Evolutionary conservation across 306 rosid genomes (phyloP).

Genomic region (Corylus heterophylla): DNA sequence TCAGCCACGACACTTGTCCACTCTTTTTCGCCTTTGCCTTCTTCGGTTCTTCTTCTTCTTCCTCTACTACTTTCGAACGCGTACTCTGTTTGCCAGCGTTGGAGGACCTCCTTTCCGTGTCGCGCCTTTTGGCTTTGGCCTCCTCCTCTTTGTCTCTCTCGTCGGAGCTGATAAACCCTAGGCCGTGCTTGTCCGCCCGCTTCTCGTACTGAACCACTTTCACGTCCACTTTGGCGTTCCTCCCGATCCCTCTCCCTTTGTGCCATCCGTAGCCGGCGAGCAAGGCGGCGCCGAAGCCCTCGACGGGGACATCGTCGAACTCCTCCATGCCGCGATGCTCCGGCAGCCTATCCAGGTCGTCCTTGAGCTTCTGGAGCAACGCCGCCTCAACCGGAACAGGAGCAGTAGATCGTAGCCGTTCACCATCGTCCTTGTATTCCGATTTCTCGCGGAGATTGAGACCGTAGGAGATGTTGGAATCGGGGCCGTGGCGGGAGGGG

Average conservation of each 20-base stretch:
- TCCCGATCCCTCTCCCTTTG: conserved; percentile 83
- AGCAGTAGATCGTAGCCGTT: background rate
- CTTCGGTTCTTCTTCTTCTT: conserved; percentile 26
- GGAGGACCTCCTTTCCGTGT: conserved; percentile 9
- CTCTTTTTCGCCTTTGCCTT: conserved; percentile 25
- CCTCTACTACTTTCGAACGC: conserved; percentile 5
- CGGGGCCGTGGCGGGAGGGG: conserved; percentile 18
- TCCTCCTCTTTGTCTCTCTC: conserved; percentile 6
- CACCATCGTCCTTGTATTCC: conserved; percentile 1
- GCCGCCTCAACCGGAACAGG: conserved; percentile 27
- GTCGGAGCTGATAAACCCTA: conserved; percentile 53
- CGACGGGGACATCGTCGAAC: conserved; percentile 68
- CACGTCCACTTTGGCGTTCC: conserved; percentile 65
- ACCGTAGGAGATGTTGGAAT: conserved; percentile 49
- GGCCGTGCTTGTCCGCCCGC: conserved; percentile 64
- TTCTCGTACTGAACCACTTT: conserved; percentile 49
- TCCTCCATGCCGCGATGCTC: conserved; percentile 69
- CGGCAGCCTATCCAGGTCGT: conserved; percentile 56
- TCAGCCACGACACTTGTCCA: conserved; percentile 60
- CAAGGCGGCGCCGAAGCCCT: conserved; percentile 73
- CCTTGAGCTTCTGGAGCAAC: conserved; percentile 54
- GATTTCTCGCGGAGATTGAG: conserved; percentile 47
- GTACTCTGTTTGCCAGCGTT: conserved; percentile 44
- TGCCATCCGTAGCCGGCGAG: conserved; percentile 88
- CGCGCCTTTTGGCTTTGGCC: conserved; percentile 5